phyloP scores from a whole-genome alignment of 1,284 basidiomycete genomes.

The Trichosporon faecale region DNA sequence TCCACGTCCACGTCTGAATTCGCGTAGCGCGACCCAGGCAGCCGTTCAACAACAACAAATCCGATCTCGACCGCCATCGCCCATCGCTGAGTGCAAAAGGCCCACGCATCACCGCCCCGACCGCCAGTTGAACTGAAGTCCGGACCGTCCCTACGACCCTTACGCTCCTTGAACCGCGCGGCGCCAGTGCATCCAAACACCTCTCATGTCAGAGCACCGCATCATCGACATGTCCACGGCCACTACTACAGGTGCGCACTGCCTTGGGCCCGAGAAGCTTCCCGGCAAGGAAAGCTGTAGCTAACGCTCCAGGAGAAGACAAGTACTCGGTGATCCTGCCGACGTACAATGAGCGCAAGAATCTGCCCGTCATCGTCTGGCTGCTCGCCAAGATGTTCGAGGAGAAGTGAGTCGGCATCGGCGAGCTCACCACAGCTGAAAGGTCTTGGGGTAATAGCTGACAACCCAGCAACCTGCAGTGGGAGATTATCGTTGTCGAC shows the following conservation, averaged over 20 bases:
- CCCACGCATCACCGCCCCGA: background rate
- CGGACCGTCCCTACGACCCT: background rate
- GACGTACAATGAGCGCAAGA: conserved; percentile 89
- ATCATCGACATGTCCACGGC: conserved; percentile 33
- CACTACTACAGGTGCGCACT: conserved; percentile 12
- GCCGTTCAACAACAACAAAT: conserved; percentile 6
- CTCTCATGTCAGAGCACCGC: conserved; percentile 22
- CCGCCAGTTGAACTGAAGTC: background rate
- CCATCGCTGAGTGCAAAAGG: background rate
- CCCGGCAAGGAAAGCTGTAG: background rate
- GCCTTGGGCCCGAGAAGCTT: too few relatives aligned
- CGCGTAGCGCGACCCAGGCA: background rate
- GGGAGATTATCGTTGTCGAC: conserved; percentile 87
- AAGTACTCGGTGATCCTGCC: conserved; percentile 87
- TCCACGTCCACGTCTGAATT: conserved; percentile 6
- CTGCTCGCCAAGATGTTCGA: conserved; percentile 70
- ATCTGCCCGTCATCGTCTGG: conserved; percentile 82
- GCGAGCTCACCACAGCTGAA: background rate
- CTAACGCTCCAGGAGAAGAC: conserved; percentile 33
- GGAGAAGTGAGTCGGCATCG: conserved; percentile 61
- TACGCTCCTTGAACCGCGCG: background rate
- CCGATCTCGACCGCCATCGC: background rate
- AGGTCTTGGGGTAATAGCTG: background rate
- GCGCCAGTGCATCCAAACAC: background rate
- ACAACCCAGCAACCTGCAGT: conserved; percentile 57